Percentiles rank a stretch among this genome's conserved stretches.
Evolutionary conservation across 805 yeast species (phyloP).

Genomic region (Sugiyamaella qingdaonensis): DNA sequence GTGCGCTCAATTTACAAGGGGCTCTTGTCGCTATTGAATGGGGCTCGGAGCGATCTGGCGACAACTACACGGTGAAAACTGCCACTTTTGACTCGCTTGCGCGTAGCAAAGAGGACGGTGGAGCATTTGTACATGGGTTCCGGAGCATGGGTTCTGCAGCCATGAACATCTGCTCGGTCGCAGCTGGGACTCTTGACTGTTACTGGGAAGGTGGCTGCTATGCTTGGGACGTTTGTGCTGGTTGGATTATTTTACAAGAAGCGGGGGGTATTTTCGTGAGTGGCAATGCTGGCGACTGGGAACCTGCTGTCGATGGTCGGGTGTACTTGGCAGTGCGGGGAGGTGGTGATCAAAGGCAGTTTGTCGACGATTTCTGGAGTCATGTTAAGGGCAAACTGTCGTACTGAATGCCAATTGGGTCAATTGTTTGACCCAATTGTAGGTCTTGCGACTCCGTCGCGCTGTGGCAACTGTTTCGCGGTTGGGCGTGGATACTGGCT

Average conservation of each 20-base stretch:
- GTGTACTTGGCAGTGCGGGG: slow-evolving; percentile 58
- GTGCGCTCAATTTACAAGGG: slow-evolving; percentile 43
- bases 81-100: slow-evolving; percentile 45
- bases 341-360: slow-evolving; percentile 44
- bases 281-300: slow-evolving; percentile 48
- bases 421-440: too few species aligned
- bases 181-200: slow-evolving; percentile 54
- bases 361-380: slow-evolving; percentile 47
- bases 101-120: slow-evolving; percentile 40
- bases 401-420: slow-evolving; percentile 28
- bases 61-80: slow-evolving; percentile 47
- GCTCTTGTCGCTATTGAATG: slow-evolving; percentile 57
- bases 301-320: slow-evolving; percentile 47
- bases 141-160: slow-evolving; percentile 64
- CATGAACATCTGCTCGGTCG: slow-evolving; percentile 54
- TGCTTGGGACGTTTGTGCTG: slow-evolving; percentile 69
- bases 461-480: too few species aligned
- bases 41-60: slow-evolving; percentile 55
- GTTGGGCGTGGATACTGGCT: too few species aligned
- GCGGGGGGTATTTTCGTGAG: slow-evolving; percentile 57
- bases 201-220: slow-evolving; percentile 72
- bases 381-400: slow-evolving; percentile 44
- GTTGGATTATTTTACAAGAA: slow-evolving; percentile 57
- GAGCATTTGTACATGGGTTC: slow-evolving; percentile 59
- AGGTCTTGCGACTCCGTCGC: too few species aligned